Conservation (phyloP, 2,329 filamentous ascomycete genomes). For the Phialemoniopsis sp. region DNA sequence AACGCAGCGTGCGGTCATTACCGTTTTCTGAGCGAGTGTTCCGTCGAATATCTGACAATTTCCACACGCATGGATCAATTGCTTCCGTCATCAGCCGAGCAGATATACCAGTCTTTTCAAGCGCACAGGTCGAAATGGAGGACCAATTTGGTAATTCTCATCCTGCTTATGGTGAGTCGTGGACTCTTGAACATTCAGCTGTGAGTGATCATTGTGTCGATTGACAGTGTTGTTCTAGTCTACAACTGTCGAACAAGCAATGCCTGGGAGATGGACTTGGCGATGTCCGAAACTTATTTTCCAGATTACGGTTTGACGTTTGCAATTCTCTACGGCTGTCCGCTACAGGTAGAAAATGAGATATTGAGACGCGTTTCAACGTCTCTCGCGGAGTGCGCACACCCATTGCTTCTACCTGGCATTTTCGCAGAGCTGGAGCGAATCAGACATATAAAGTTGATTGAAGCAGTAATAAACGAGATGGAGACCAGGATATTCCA, state of each 20-base stretch:
- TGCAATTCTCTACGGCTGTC: constrained; percentile 17
- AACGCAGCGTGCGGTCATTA: constrained; percentile 8
- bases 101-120: constrained; percentile 16
- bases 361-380: constrained; percentile 10
- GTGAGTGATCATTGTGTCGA: background rate
- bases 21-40: constrained; percentile 14
- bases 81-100: constrained; percentile 13
- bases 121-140: constrained; percentile 8
- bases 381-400: constrained; percentile 3
- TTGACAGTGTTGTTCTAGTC: too few species aligned
- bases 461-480: constrained; percentile 12
- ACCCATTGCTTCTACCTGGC: constrained; percentile 21
- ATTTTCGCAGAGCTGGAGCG: constrained; percentile 25
- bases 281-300: constrained; percentile 17
- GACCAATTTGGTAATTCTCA: background rate
- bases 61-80: constrained; percentile 15
- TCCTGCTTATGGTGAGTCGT: constrained; percentile 8
- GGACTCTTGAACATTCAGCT: background rate
- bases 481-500: constrained; percentile 16
- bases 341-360: constrained; percentile 5
- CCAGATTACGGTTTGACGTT: constrained; percentile 13
- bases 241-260: constrained; percentile 19
- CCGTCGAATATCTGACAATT: constrained; percentile 7
- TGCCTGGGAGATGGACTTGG: constrained; percentile 17
- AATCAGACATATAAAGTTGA: constrained; percentile 12